Conservation (phyloP, 2,329 filamentous ascomycete genomes). For the Leptosphaerulina australis region DNA sequence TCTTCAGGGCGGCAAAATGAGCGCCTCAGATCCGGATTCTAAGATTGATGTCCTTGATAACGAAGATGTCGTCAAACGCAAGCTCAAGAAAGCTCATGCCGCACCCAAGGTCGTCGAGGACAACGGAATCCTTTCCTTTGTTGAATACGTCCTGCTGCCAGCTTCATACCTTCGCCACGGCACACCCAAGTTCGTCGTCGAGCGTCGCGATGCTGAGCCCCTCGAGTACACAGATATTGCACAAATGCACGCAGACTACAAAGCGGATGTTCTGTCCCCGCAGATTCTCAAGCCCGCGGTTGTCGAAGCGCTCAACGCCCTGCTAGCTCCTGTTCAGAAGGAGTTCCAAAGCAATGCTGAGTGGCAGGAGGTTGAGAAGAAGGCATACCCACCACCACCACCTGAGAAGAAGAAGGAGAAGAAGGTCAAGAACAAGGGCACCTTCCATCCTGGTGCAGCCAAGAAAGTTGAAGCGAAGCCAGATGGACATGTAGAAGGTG, state of each 20-base stretch:
- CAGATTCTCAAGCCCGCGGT: constrained; percentile 88
- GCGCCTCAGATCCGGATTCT: constrained; percentile 69
- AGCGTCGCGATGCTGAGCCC: constrained; percentile 71
- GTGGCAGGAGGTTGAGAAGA: constrained; percentile 78
- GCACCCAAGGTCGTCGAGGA: constrained; percentile 77
- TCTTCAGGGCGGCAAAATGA: constrained; percentile 82
- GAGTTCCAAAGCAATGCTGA: constrained; percentile 73
- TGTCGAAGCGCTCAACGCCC: constrained; percentile 70
- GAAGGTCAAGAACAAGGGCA: constrained; percentile 75
- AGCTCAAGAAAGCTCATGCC: constrained; percentile 75
- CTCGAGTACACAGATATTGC: constrained; percentile 79
- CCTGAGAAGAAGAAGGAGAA: constrained; percentile 70
- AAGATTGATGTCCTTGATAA: constrained; percentile 94
- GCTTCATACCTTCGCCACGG: constrained; percentile 67
- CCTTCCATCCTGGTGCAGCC: constrained; percentile 59
- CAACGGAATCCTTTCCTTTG: constrained; percentile 85
- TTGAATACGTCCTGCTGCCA: constrained; percentile 85
- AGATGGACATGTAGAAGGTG: constrained; percentile 54
- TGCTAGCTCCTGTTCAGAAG: constrained; percentile 78
- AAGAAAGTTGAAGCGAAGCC: constrained; percentile 52
- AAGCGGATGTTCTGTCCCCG: constrained; percentile 79
- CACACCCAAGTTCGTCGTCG: constrained; percentile 68
- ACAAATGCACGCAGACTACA: constrained; percentile 79
- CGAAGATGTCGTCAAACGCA: constrained; percentile 72
- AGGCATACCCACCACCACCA: constrained; percentile 79